Evolutionary conservation across 768 basidiomycete genomes (phyloP), one percentile per base, ranked within the genome.

Genomic region (Mycena galopus): DNA sequence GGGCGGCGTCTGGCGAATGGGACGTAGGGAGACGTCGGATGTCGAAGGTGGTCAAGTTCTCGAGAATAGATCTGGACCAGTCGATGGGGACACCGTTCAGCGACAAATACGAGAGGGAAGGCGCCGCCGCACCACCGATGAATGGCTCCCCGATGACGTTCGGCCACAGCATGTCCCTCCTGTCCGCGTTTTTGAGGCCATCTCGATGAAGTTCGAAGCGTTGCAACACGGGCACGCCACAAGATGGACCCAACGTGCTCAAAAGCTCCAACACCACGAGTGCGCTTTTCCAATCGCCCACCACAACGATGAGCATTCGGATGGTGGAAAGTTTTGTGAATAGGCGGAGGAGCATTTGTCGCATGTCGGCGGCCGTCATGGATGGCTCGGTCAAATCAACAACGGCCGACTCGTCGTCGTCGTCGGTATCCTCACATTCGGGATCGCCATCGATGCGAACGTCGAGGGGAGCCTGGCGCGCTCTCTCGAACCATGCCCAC

Each of bases 151-250:
- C 79, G 29, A 78, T 71, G 60, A 71, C 81, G 78, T 61, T 84
- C 78, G 69, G 78, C 79, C 66, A 68, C 7, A 32, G 9, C n/a
- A 71, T 47, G 10, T 63, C 44, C 19, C 9, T 33, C n/a, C 62
- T 57, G 33, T 44, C 55, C 63, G 58, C 63, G 63, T 71, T 59
- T 27, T 39, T 65, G 9, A 79, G 69, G 6, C 88, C 89, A 14
- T 82, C 81, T 32, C 91, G 88, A 79, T 92, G 91, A 25, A 94
- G 78, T 79, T 93, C 92, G 72, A 93, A 81, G 32, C 88, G 88
- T n/a, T n/a, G n/a, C n/a, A n/a, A n/a, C n/a, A n/a, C n/a, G n/a
- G n/a, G n/a, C n/a, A n/a, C n/a, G n/a, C 76, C 69, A 6, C 16
- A 44, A 16, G 83, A 81, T 32, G 72, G 73, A 11, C 82, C 83